Base-by-base conservation (phyloP, 306 rosid species). In the Casuarina cunninghamiana region DNA sequence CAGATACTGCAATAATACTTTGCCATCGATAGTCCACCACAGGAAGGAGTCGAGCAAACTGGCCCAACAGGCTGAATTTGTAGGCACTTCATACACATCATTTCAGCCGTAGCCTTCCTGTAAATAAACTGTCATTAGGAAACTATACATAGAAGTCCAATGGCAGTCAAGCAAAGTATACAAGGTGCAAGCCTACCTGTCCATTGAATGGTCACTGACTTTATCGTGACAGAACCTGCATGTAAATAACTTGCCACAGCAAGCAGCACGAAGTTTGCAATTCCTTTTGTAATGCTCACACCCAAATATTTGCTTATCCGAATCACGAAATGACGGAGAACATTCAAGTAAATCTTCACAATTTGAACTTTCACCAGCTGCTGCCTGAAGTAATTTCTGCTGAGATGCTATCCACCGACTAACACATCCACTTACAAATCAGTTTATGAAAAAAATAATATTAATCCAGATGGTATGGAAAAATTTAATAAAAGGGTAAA, bases 171-270 rank as follows among this genome's bases (percentile, higher is more conserved):
- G 80, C 48, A 44, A 5, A n/a, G 11, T 46, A 45, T 58, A 66
- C 51, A 10, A 50, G 75, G 71, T 42, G 17, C 71, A 84, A 80
- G 50, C 16, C 75, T 83, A 90, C 95, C 95, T 88, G 77, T 90
- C 95, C 92, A 90, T 90, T 19, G 91, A 88, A 84, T 90, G 95
- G 73, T 90, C 92, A 78, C 92, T 90, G 78, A 90, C 91, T 83
- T 90, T 86, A 75, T 90, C 95, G 78, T 90, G 95, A 79, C 95
- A 90, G 80, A 90, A 88, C 72, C 95, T 89, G 78, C 95, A 90
- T 41, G 95, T 58, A 82, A 88, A 88, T 74, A 90, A 75, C 84
- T 81, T 88, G 48, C 92, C 89, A 80, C 95, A 90, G 84, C 95
- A 90, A 85, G 92, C 89, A 85, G 95, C 91, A 50, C 81, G 92